Evolutionary conservation across 1,139 yeast species (phyloP).

Genomic region (Geotrichum australiense): DNA sequence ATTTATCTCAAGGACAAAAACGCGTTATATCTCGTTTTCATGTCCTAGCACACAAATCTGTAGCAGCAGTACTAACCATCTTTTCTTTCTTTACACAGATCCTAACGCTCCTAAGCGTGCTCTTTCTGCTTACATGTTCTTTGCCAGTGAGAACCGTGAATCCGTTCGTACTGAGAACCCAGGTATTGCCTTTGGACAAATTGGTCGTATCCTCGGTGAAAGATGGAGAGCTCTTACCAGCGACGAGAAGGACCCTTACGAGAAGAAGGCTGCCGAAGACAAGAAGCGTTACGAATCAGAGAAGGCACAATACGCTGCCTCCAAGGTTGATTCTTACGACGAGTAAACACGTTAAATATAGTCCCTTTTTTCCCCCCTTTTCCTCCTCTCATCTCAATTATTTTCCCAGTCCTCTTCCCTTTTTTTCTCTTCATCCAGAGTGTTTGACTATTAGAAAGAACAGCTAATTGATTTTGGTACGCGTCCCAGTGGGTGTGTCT

Average conservation of each 20-base stretch:
- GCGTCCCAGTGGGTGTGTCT: no score
- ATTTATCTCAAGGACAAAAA: neutral
- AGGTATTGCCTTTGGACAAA: slow-evolving; percentile 73
- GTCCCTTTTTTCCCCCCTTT: neutral
- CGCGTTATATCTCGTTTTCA: neutral
- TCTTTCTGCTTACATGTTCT: slow-evolving; percentile 96
- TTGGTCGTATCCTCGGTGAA: slow-evolving; percentile 65
- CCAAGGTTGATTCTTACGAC: slow-evolving; percentile 26
- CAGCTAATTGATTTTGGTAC: slow-evolving; percentile 1
- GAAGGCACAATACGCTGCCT: slow-evolving; percentile 68
- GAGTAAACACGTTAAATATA: no score
- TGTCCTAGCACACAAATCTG: no score
- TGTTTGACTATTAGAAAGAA: slow-evolving; percentile 18
- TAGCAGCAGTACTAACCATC: neutral
- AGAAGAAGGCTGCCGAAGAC: slow-evolving; percentile 88
- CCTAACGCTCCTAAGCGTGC: slow-evolving; percentile 99
- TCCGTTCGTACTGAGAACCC: slow-evolving; percentile 91
- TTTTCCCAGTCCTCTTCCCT: neutral
- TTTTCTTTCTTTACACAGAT: slow-evolving; percentile 43
- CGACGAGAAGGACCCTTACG: slow-evolving; percentile 83
- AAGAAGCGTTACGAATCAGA: slow-evolving; percentile 96
- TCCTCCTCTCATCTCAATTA: neutral
- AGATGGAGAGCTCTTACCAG: slow-evolving; percentile 86
- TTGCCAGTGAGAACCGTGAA: slow-evolving; percentile 96
- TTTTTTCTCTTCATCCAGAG: slow-evolving; percentile 10